These are phyloP conservation scores for Heliocybe sulcata DNA, from an alignment of 1,284 basidiomycete genomes.

Conservation along the genomic window DNA sequence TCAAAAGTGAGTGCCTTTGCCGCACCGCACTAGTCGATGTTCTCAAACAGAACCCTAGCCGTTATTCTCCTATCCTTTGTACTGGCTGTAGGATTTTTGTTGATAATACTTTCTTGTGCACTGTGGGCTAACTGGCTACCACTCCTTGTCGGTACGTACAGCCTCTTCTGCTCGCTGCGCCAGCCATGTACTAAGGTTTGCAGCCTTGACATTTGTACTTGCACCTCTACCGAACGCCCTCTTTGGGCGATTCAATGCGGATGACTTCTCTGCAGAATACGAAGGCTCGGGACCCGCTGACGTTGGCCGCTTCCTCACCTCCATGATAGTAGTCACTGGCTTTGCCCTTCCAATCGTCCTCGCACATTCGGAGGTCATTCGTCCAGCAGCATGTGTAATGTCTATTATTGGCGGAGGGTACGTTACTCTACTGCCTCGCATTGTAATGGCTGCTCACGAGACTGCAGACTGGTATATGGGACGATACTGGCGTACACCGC, in stretches of 20 bases:
- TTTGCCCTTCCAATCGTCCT: conserved; percentile 91
- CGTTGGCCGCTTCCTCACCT: conserved; percentile 89
- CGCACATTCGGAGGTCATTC: conserved; percentile 88
- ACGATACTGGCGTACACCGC: conserved; percentile 88
- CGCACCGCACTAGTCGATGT: not conserved
- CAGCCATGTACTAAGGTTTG: conserved; percentile 1
- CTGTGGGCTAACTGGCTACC: conserved; percentile 97
- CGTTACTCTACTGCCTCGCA: conserved; percentile 18
- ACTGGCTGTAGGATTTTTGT: conserved; percentile 92
- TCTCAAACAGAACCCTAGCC: conserved; percentile 37
- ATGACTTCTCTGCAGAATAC: conserved; percentile 74
- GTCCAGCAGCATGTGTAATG: conserved; percentile 85
- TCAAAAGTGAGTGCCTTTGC: conserved; percentile 1
- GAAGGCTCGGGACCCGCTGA: conserved; percentile 62
- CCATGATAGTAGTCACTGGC: conserved; percentile 86
- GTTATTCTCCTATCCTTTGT: conserved; percentile 95
- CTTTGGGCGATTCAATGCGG: conserved; percentile 76
- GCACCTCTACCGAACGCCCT: conserved; percentile 95
- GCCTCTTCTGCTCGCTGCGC: not conserved
- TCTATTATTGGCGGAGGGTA: conserved; percentile 89
- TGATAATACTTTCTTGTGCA: conserved; percentile 97
- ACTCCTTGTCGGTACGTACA: conserved; percentile 83
- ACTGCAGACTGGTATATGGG: conserved; percentile 78
- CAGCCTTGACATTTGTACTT: conserved; percentile 91
- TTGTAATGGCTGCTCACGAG: conserved; percentile 8